Percentiles rank a stretch among this genome's conserved stretches.
Conservation (phyloP, 2,329 filamentous ascomycete species). For the Venturiaceae sp. region DNA sequence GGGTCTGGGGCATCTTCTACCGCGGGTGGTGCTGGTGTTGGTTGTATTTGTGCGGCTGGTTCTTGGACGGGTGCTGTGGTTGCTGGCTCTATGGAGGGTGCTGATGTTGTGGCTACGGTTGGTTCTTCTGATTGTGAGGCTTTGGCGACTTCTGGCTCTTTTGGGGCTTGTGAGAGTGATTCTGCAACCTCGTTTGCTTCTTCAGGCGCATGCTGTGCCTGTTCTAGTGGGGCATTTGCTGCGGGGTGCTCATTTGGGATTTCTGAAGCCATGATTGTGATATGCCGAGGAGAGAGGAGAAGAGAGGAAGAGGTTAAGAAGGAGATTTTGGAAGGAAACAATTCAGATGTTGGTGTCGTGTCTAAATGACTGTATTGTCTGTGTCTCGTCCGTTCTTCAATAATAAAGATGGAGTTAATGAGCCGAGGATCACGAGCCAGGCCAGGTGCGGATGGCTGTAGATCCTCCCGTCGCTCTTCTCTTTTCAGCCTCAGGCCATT, state of each 20-base stretch:
- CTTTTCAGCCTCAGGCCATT: not conserved
- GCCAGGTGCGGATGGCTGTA: not conserved
- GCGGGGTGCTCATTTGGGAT: not conserved
- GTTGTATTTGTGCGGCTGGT: not conserved
- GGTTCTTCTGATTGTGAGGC: not conserved
- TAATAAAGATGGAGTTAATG: not conserved
- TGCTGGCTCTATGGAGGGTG: too few species aligned
- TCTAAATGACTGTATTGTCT: not conserved
- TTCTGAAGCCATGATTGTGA: not conserved
- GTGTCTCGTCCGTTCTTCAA: not conserved
- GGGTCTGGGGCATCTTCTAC: conserved; percentile 60
- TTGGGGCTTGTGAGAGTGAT: not conserved
- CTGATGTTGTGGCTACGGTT: too few species aligned
- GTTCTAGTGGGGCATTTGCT: not conserved
- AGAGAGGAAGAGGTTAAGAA: not conserved
- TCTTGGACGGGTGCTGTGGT: too few species aligned
- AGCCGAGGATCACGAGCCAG: not conserved
- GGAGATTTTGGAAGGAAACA: too few species aligned
- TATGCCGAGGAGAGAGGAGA: too few species aligned
- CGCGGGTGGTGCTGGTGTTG: not conserved
- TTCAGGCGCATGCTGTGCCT: not conserved
- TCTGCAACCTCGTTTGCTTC: not conserved
- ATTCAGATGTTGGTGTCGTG: too few species aligned
- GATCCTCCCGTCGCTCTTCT: not conserved
- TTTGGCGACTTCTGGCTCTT: too few species aligned